Evolutionary conservation across 805 yeast species (phyloP), one percentile per base, ranked within the genome.

Genomic region (Naumovozyma baii): DNA sequence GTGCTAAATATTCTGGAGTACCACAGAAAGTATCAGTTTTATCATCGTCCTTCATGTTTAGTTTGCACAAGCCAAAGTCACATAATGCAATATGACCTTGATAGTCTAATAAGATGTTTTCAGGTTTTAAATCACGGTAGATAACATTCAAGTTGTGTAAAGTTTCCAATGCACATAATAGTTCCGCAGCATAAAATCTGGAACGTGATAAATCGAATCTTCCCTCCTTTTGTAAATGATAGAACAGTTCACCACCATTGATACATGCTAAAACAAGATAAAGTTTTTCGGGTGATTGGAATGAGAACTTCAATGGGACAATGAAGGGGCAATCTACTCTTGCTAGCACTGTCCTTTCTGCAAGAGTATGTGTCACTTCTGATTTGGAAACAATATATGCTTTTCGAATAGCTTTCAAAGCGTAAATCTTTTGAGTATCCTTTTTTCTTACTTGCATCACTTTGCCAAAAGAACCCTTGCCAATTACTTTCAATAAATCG

Each of bases 381-480:
- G 86, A 78, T 57, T 94, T 78, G 19, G 94, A 83, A 26, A 92
- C 94, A 50, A 92, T 87, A 57, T 92, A 95, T 15, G 94, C 85
- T 60, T 92, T 92, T 51, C 97, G 73, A 46, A 92, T 78, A 0
- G 96, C 87, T 62, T 92, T 92, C 57, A 92, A 68, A 1, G 98
- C 98, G 61, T 92, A 92, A 18, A 92, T 80, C 59, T 90, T 94
- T 48, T 82, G 82, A 2, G 98, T 92, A 62, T 92, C 98, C 52
- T 84, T 85, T 64, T 92, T 92, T 47, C 87, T 79, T 32, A 92
- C 98, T 63, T 92, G 98, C 97, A 92, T 92, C 39, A 92, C 98
- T 64, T 92, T 92, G 38, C 98, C 98, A 60, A 92, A 92, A 8
- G 96, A 87, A 5, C 98, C 98, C 60, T 92, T 92, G 29, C 98